Evolutionary conservation across 169 alveolate species (phyloP).

Genomic region (Cryptosporidium sp.): DNA sequence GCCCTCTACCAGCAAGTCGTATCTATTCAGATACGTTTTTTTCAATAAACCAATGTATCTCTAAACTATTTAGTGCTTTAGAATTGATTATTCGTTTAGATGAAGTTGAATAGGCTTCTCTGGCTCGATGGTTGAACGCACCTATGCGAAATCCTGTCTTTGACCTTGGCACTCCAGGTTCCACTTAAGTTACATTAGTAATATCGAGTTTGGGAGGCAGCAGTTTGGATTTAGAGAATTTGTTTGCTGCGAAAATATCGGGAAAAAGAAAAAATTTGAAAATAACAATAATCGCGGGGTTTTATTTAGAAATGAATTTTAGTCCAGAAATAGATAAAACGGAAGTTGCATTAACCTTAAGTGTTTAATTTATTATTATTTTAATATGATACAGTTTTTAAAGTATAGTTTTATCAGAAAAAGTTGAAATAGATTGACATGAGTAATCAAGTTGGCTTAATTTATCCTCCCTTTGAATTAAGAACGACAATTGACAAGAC

Average conservation of each 20-base stretch:
- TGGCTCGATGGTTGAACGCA: background rate
- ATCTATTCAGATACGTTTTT: constrained; percentile 70
- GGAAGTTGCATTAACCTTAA: no score
- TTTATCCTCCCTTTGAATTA: constrained; percentile 89
- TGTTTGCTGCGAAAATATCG: background rate
- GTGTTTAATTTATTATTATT: background rate
- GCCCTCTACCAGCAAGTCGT: constrained; percentile 78
- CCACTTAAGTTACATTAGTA: background rate
- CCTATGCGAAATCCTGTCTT: no score
- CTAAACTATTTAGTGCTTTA: background rate
- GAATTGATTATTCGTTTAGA: background rate
- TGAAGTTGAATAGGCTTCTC: background rate
- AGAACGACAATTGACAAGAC: constrained; percentile 90
- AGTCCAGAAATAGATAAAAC: no score
- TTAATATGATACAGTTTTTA: background rate
- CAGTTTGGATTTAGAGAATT: background rate
- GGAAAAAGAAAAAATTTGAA: background rate
- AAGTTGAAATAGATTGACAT: background rate
- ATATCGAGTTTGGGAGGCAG: background rate
- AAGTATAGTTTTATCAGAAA: no score
- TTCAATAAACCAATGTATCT: constrained; percentile 65
- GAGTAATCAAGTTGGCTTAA: constrained; percentile 74
- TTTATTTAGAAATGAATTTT: no score
- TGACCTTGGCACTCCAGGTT: background rate
- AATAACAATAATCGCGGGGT: background rate